Evolutionary conservation across 169 alveolate genomes (phyloP).

Genomic region (Eimeria necatrix): DNA sequence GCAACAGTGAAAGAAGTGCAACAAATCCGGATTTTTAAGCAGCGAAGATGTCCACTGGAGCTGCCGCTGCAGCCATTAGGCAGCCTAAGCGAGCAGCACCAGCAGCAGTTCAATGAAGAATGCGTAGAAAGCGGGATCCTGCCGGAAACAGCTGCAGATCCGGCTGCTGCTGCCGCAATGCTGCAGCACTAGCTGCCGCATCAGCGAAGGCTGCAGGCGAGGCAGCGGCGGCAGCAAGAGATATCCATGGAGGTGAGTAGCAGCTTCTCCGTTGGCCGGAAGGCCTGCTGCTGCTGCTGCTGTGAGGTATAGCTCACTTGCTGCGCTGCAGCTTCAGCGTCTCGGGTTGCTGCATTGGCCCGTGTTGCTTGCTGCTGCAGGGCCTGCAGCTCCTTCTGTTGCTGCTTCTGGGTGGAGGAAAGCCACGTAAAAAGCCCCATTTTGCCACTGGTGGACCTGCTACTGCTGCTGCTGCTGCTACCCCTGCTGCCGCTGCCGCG

Average conservation of each 20-base stretch:
- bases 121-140: too few species aligned
- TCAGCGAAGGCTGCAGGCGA: too few species aligned
- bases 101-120: background rate
- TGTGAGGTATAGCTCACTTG: slow-evolving; percentile 25
- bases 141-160: too few species aligned
- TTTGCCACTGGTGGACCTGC: background rate
- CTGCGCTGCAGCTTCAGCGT: slow-evolving; percentile 22
- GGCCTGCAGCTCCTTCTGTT: slow-evolving; percentile 23
- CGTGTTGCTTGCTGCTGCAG: background rate
- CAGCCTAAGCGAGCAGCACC: background rate
- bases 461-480: slow-evolving; percentile 23
- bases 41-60: too few species aligned
- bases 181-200: background rate
- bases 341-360: slow-evolving; percentile 34
- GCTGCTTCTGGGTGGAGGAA: slow-evolving; percentile 33
- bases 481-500: slow-evolving; percentile 16
- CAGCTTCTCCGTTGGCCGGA: too few species aligned
- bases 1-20: background rate
- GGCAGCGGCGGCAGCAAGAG: background rate
- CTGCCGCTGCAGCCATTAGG: background rate
- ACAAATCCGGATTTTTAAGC: background rate
- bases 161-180: background rate
- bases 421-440: slow-evolving; percentile 37
- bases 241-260: too few species aligned
- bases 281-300: background rate